Evolutionary conservation across 2,329 filamentous ascomycete species (phyloP), one percentile per base, ranked within the genome.

Genomic region (Elsinoe arachidis): DNA sequence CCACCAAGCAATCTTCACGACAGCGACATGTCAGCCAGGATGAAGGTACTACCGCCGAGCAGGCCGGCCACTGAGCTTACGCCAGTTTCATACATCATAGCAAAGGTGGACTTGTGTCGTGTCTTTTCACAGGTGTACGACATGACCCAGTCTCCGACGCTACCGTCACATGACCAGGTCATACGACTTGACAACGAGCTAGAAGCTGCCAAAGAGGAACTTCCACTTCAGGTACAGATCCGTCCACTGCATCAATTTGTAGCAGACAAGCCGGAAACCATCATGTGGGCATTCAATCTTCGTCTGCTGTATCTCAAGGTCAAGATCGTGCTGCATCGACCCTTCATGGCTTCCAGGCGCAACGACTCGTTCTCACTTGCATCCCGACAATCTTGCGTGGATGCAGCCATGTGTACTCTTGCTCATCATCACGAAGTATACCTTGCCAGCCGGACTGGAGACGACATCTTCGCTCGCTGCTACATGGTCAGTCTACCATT

Each of bases 321-420:
- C 7, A 74, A 75, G 51, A 74, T 77, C 33, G 74, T 81, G 1
- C 64, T 83, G n/a, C 80, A 83, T 63, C 72, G 80, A 14, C 75
- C 74, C 26, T 80, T 77, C 61, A 72, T 83, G 61, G 67, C 66
- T 41, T 26, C 51, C 6, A 51, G 37, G 10, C 46, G 23, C 9
- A 39, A 56, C 4, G 49, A 69, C 63, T 34, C 59, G 7, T 44
- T 52, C 17, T 74, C 73, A 57, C 64, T 65, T 0, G 72, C 74
- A 46, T 80, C 77, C 3, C 70, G 76, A 46, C 67, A 66, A 23
- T 70, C 70, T 1, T 80, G 78, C 55, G 65, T 80, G 2, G 70
- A 73, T 2, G 73, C 78, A 3, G 78, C 80, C 1, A 68, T 76
- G 46, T 66, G 73, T 26, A 74, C 80, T 1, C 70, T 82, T 2